Conservation (phyloP, 2,329 filamentous ascomycete species). For the Cladosporium sp. region DNA sequence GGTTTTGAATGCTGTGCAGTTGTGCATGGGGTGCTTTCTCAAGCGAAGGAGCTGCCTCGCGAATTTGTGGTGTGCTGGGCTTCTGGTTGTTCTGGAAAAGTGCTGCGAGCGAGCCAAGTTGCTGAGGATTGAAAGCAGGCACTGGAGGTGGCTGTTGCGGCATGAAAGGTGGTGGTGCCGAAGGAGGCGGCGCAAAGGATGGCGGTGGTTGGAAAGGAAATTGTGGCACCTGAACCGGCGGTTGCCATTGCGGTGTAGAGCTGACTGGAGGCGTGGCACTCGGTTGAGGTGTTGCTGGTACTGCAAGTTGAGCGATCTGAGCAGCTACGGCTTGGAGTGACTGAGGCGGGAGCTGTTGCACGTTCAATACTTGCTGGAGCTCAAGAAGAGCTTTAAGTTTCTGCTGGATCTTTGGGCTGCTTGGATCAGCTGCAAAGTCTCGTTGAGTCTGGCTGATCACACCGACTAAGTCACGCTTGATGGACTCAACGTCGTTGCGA, state of each 20-base stretch:
- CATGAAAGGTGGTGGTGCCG: constrained; percentile 19
- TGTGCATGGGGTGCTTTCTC: constrained; percentile 29
- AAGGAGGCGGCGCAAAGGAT: constrained; percentile 26
- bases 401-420: constrained; percentile 70
- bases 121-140: constrained; percentile 18
- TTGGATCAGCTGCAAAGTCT: constrained; percentile 70
- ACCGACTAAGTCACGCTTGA: constrained; percentile 78
- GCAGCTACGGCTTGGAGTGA: constrained; percentile 74
- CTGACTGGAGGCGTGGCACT: constrained; percentile 18
- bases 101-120: constrained; percentile 23
- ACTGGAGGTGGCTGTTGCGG: constrained; percentile 17
- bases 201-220: constrained; percentile 28
- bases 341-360: constrained; percentile 57
- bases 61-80: constrained; percentile 34
- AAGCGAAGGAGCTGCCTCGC: constrained; percentile 28
- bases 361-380: constrained; percentile 74
- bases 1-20: constrained; percentile 28
- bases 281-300: constrained; percentile 20
- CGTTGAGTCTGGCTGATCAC: constrained; percentile 69
- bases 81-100: constrained; percentile 32
- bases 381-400: constrained; percentile 81
- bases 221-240: constrained; percentile 19
- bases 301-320: constrained; percentile 52
- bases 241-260: constrained; percentile 27
- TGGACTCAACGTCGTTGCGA: constrained; percentile 48